phyloP scores from a whole-genome alignment of 106 monocot genomes.

The Dioscorea dumetorum region DNA sequence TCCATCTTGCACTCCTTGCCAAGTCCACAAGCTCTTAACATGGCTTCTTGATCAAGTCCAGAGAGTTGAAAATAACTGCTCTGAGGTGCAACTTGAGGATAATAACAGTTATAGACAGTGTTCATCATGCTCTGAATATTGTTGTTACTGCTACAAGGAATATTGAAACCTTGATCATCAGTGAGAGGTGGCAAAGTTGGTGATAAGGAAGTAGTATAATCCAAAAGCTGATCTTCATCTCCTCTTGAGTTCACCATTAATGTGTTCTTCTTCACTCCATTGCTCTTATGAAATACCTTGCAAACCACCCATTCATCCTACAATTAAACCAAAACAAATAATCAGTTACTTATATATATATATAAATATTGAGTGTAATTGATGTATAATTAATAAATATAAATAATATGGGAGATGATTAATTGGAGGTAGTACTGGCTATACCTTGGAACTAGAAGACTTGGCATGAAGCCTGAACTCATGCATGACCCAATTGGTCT shows the following conservation, averaged over 20 bases:
- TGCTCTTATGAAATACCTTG: constrained; percentile 63
- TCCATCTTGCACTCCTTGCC: constrained; percentile 49
- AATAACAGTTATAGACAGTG: neutral
- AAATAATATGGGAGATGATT: constrained; percentile 23
- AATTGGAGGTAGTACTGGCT: constrained; percentile 2
- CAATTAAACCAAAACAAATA: constrained; percentile 4
- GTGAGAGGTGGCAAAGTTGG: constrained; percentile 33
- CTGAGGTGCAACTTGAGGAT: constrained; percentile 12
- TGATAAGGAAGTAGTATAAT: constrained; percentile 1
- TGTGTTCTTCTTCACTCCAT: constrained; percentile 21
- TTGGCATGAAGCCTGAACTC: constrained; percentile 68
- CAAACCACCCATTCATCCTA: constrained; percentile 88
- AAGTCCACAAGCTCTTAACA: neutral
- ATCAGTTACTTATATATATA: neutral
- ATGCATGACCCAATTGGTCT: constrained; percentile 91
- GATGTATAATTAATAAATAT: constrained; percentile 29
- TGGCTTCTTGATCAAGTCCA: neutral
- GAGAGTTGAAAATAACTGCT: neutral
- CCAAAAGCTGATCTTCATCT: constrained; percentile 14
- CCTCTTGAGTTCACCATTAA: constrained; percentile 22
- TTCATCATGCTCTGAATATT: neutral
- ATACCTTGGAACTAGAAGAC: constrained; percentile 1
- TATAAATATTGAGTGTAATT: neutral
- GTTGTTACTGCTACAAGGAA: constrained; percentile 1
- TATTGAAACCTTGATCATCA: constrained; percentile 14